Base-by-base conservation (phyloP, 2,329 filamentous ascomycete species). In the Neocatenulostroma microsporum region DNA sequence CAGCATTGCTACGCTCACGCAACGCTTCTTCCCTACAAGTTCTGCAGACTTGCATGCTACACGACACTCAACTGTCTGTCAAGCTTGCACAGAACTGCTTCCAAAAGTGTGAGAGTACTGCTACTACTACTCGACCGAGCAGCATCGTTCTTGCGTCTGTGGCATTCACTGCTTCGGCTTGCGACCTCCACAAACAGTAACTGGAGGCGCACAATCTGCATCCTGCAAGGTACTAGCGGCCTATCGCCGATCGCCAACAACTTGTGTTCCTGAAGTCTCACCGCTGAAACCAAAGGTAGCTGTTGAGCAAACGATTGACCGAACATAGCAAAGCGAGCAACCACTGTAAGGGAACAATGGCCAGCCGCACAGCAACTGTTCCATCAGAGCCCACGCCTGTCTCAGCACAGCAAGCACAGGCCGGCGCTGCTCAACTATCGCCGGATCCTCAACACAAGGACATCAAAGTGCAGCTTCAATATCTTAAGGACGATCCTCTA, bases 381-480 rank as follows among this genome's bases (percentile, higher is more conserved):
- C 13, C 13, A 7, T 5, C 14, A 15, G 18, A 12, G 27, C 23
- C 23, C 6, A 28, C 21, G 12, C 24, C 17, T 6, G 14, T 17
- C n/a, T 17, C 33, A 27, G 7, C 33, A 14, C n/a, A 10, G 8
- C 30, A 32, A 21, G 9, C n/a, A 10, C 13, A 32, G 19, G 15
- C 17, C 19, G 12, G 30, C 15, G 30, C 17, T 14, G 12, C 13
- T n/a, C 8, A 9, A 24, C 23, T 8, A 9, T 8, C n/a, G n/a
- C 23, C 18, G 9, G 14, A 13, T 31, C 21, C 30, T 13, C 18
- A 14, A 24, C 12, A 21, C 20, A 23, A 57, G 29, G 70, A 74
- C 30, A 39, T 55, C 8, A 19, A 48, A 20, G 52, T 52, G 6
- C 46, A 44, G 21, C 37, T 55, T 4, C 46, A 48, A 18, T 57